Base-by-base conservation (phyloP, 1,284 basidiomycete genomes). In the Mycena sp. region DNA sequence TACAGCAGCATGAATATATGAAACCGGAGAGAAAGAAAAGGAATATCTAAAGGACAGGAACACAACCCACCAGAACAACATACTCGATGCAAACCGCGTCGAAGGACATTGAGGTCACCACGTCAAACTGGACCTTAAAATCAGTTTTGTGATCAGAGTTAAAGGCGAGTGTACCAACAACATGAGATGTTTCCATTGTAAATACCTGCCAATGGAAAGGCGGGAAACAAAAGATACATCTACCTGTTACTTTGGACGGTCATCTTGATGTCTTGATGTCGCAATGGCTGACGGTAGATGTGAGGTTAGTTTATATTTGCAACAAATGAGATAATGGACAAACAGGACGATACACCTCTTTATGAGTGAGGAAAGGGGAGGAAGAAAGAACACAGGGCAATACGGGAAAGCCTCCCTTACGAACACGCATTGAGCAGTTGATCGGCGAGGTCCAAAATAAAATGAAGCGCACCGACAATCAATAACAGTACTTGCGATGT, bases 231-330 rank as follows among this genome's bases (percentile, higher is more conserved):
- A 46, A 46, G 45, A 46, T 29, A 17, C 6, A 12, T 46, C 45
- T 30, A 46, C 26, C 45, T 46, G 29, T 48, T 48, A 30, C 23
- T 48, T 48, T 48, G 46, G 46, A 48, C 46, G 29, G 44, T 46
- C 44, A n/a, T 29, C 44, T n/a, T 26, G 23, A 26, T 45, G 5
- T 45, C 43, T 10, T 26, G 23, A 26, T 45, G 43, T n/a, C n/a
- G n/a, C n/a, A n/a, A n/a, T n/a, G n/a, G 43, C 23, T 26, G 43
- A 45, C 7, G 23, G 43, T 21, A 45, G 46, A 48, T 21, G 46
- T 10, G 29, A 48, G 46, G 46, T 48, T 48, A 48, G 46, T 48
- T 48, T 32, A 30, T 21, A 48, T 28, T 48, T 30, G 29, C 46
- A 32, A 48, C n/a, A 48, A 48, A 21, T 48, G 46, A 48, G 29